Percentiles rank a stretch among this genome's conserved stretches.
phyloP scores from a whole-genome alignment of 2,329 filamentous ascomycete genomes.

The Colletotrichum sp. region DNA sequence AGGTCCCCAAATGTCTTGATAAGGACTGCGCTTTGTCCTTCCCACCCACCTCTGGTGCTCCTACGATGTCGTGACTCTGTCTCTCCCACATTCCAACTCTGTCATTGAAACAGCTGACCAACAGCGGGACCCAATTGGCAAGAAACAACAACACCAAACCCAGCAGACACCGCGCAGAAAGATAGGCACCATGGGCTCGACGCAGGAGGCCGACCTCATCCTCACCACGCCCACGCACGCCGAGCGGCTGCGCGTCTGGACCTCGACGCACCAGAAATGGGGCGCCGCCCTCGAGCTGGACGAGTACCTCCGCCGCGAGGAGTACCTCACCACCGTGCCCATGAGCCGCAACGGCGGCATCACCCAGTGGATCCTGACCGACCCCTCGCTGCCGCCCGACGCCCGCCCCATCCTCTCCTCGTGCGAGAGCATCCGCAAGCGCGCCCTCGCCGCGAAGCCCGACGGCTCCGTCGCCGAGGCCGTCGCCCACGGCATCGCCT shows the following conservation, averaged over 20 bases:
- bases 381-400: constrained; percentile 39
- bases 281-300: constrained; percentile 58
- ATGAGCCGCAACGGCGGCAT: constrained; percentile 64
- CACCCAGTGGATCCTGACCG: constrained; percentile 69
- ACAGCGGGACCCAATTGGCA: not conserved
- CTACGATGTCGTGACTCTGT: not conserved
- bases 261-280: constrained; percentile 62
- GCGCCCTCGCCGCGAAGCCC: constrained; percentile 50
- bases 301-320: constrained; percentile 66
- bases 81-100: not conserved
- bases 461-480: constrained; percentile 52
- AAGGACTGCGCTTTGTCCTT: constrained; percentile 10
- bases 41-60: not conserved
- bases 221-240: constrained; percentile 62
- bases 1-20: not conserved
- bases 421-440: constrained; percentile 69
- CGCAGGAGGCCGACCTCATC: constrained; percentile 30
- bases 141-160: not conserved
- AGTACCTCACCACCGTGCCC: constrained; percentile 60
- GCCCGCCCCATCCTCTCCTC: constrained; percentile 63
- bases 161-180: not conserved
- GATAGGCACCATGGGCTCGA: constrained; percentile 13
- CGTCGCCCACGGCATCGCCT: constrained; percentile 76
- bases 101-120: not conserved
- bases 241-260: constrained; percentile 62